phyloP scores from a whole-genome alignment of 768 basidiomycete genomes.

The Psilocybe cubensis region DNA sequence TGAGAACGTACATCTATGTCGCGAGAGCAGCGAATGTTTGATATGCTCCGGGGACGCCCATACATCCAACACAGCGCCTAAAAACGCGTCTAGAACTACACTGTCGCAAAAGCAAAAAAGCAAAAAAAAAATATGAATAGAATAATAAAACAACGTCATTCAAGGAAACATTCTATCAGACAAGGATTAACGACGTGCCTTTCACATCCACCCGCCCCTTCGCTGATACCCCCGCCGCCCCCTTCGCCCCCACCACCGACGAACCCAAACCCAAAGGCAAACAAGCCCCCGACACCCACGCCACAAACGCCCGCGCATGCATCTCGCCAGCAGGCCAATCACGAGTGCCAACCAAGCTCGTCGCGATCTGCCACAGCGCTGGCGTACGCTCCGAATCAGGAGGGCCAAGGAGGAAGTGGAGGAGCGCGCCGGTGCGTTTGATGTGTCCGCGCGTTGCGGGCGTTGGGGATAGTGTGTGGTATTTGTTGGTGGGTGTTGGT shows the following conservation, averaged over 20 bases:
- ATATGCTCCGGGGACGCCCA: slow-evolving; percentile 85
- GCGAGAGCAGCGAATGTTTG: slow-evolving; percentile 74
- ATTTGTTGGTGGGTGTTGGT: slow-evolving; percentile 5
- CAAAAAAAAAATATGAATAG: background rate
- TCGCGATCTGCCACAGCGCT: slow-evolving; percentile 49
- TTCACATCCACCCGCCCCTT: slow-evolving; percentile 27
- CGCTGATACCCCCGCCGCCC: background rate
- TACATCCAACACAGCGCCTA: slow-evolving; percentile 52
- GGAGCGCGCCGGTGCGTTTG: slow-evolving; percentile 56
- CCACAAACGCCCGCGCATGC: slow-evolving; percentile 64
- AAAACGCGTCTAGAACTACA: slow-evolving; percentile 50
- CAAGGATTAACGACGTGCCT: too few relatives aligned
- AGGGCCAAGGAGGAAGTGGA: slow-evolving; percentile 58
- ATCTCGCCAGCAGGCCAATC: slow-evolving; percentile 56
- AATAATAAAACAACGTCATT: too few relatives aligned
- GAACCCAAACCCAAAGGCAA: background rate
- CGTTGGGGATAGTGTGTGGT: slow-evolving; percentile 15
- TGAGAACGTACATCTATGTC: slow-evolving; percentile 71
- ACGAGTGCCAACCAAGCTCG: slow-evolving; percentile 49
- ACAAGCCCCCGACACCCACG: slow-evolving; percentile 63
- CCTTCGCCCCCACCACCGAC: too few relatives aligned
- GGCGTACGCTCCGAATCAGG: slow-evolving; percentile 38
- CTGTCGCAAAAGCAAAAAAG: slow-evolving; percentile 4
- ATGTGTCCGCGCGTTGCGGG: slow-evolving; percentile 42
- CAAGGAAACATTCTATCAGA: too few relatives aligned